A percentile compares a stretch with the other conserved stretches of the same genome.
These are phyloP conservation scores for Boechera stricta DNA, from an alignment of 345 rosid genomes.

Conservation along the genomic window DNA sequence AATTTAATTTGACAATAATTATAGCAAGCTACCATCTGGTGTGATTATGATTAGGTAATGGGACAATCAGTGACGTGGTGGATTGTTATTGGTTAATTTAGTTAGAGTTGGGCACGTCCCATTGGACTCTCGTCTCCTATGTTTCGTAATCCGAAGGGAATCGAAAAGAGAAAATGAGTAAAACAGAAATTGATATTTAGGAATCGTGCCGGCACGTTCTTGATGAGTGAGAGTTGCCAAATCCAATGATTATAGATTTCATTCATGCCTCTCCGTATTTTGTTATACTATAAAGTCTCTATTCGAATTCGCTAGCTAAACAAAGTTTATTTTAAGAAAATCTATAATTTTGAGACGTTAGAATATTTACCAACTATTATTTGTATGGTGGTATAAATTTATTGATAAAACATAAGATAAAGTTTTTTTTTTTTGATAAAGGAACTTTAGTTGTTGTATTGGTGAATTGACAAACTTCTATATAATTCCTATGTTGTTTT, in stretches of 20 bases:
- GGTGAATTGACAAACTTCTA: background rate
- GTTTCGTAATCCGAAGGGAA: slow-evolving; percentile 23
- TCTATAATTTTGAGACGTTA: background rate
- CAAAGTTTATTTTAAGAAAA: background rate
- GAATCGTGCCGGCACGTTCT: slow-evolving; percentile 41
- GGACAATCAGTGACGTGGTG: slow-evolving; percentile 33
- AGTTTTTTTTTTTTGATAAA: too few relatives aligned
- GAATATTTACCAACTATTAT: background rate
- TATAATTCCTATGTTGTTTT: background rate
- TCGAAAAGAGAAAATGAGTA: background rate
- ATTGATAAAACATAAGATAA: background rate
- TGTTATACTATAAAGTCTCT: slow-evolving; percentile 8
- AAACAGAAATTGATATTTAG: background rate
- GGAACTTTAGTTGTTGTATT: background rate
- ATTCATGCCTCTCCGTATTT: slow-evolving; percentile 12
- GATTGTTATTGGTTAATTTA: slow-evolving; percentile 13
- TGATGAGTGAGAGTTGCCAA: slow-evolving; percentile 20
- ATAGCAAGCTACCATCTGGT: slow-evolving; percentile 32
- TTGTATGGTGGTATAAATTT: background rate
- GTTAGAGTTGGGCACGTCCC: slow-evolving; percentile 44
- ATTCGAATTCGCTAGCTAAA: background rate
- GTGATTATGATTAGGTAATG: slow-evolving; percentile 40
- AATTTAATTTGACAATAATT: slow-evolving; percentile 23
- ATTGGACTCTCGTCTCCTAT: slow-evolving; percentile 20
- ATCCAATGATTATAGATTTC: slow-evolving; percentile 24